A percentile compares a stretch with the other conserved stretches of the same genome.
Conservation (phyloP, 1,284 basidiomycete genomes). For the Boletus calvinii region DNA sequence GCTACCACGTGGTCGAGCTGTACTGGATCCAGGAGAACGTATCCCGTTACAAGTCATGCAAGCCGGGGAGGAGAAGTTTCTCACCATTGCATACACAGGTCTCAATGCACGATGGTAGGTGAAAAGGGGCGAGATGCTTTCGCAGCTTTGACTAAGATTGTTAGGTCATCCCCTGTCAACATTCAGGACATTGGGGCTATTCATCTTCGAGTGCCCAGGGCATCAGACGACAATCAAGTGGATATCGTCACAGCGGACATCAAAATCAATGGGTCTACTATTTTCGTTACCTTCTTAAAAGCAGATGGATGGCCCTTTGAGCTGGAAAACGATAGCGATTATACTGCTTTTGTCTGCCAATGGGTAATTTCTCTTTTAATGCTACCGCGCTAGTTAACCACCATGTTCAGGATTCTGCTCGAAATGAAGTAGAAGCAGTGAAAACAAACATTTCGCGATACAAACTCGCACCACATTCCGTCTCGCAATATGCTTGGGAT, state of each 20-base stretch:
- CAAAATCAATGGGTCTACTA: constrained; percentile 83
- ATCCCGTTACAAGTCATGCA: constrained; percentile 72
- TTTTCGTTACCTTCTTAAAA: constrained; percentile 78
- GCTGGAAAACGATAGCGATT: constrained; percentile 88
- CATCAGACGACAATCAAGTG: constrained; percentile 40
- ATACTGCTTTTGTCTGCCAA: constrained; percentile 74
- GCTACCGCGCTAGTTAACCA: constrained; percentile 5
- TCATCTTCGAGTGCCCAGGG: constrained; percentile 66
- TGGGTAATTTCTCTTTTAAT: constrained; percentile 47
- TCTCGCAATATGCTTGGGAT: constrained; percentile 90
- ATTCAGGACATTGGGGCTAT: constrained; percentile 89
- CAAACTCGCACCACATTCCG: constrained; percentile 57
- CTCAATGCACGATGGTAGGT: constrained; percentile 81
- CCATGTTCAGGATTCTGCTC: constrained; percentile 48
- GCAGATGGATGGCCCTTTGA: constrained; percentile 89
- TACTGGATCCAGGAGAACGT: constrained; percentile 69
- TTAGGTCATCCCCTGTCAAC: constrained; percentile 90
- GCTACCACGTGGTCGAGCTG: constrained; percentile 63
- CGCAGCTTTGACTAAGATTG: constrained; percentile 4
- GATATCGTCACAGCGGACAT: constrained; percentile 83
- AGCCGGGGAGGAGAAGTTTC: constrained; percentile 63
- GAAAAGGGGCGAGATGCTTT: neutral
- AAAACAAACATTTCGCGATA: constrained; percentile 43
- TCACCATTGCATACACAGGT: constrained; percentile 85
- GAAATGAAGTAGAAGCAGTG: constrained; percentile 40